These are phyloP conservation scores for Litchi chinensis DNA, from an alignment of 345 rosid species.

Conservation along the genomic window DNA sequence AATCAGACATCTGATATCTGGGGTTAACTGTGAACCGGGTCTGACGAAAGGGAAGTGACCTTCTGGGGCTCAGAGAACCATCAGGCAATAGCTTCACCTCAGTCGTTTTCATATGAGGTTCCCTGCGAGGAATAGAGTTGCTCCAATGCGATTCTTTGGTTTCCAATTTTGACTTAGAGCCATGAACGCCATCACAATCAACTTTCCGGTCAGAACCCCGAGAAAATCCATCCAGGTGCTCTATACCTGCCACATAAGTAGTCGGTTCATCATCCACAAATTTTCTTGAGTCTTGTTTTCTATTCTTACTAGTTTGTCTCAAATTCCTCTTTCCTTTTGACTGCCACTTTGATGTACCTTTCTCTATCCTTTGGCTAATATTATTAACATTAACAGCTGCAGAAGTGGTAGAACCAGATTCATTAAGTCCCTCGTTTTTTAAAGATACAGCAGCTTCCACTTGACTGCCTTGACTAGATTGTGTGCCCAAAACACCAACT, in stretches of 20 bases:
- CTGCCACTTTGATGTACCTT: constrained; percentile 85
- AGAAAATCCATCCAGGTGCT: constrained; percentile 39
- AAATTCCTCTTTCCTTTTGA: constrained; percentile 92
- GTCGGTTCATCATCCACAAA: constrained; percentile 46
- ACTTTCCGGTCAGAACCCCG: constrained; percentile 39
- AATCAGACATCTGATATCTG: constrained; percentile 46
- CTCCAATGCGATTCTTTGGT: constrained; percentile 43
- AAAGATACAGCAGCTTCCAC: constrained; percentile 43
- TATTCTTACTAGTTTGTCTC: constrained; percentile 68
- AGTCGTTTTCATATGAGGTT: constrained; percentile 34
- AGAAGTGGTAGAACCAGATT: constrained; percentile 40
- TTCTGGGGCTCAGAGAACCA: constrained; percentile 51
- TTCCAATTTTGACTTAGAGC: constrained; percentile 29
- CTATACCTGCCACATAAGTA: constrained; percentile 31
- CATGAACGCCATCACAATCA: constrained; percentile 29
- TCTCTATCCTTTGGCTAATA: constrained; percentile 59
- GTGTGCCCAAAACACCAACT: constrained; percentile 47
- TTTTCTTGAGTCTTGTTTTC: constrained; percentile 58
- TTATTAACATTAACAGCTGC: constrained; percentile 32
- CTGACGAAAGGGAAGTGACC: constrained; percentile 57
- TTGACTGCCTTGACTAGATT: constrained; percentile 45
- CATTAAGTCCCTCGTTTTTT: constrained; percentile 50
- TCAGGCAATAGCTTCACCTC: constrained; percentile 34
- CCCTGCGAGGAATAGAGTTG: constrained; percentile 35
- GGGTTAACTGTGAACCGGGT: constrained; percentile 55